Conservation (phyloP, 495 filamentous ascomycete species). For the Massariosphaeria phaeospora region DNA sequence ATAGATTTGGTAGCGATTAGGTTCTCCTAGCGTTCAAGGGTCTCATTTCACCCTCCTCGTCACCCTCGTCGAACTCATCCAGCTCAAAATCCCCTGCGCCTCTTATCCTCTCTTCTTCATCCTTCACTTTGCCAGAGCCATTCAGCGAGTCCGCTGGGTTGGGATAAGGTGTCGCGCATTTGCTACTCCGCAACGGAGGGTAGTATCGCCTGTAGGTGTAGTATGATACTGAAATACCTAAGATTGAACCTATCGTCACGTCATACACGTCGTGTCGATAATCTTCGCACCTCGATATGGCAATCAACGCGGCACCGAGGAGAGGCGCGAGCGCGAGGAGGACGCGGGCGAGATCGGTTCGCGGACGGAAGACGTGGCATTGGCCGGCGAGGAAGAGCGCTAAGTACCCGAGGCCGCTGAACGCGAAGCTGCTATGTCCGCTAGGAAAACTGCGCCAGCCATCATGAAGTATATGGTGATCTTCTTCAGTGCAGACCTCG, state of each 20-base stretch:
- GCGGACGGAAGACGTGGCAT: conserved; percentile 70
- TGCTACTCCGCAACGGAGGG: conserved; percentile 46
- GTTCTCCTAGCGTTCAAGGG: conserved; percentile 19
- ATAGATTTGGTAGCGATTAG: too few species aligned
- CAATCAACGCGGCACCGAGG: conserved; percentile 77
- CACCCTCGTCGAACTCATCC: conserved; percentile 26
- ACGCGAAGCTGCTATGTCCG: conserved; percentile 82
- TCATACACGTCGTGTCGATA: conserved; percentile 95
- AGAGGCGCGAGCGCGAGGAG: conserved; percentile 62
- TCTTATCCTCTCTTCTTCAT: conserved; percentile 28
- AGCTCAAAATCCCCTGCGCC: conserved; percentile 29
- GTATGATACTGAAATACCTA: conserved; percentile 70
- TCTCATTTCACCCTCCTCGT: conserved; percentile 24
- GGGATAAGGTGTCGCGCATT: conserved; percentile 55
- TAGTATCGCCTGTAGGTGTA: conserved; percentile 78
- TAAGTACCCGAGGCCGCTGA: conserved; percentile 78
- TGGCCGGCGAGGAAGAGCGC: conserved; percentile 75
- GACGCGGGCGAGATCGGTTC: conserved; percentile 58
- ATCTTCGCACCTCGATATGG: conserved; percentile 85
- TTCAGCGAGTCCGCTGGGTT: conserved; percentile 21
- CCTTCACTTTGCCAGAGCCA: conserved; percentile 25
- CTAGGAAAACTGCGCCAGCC: conserved; percentile 91
- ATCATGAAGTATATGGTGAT: conserved; percentile 76
- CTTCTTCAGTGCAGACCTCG: conserved; percentile 72
- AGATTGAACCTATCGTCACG: conserved; percentile 67